A percentile compares a stretch with the other conserved stretches of the same genome.
Evolutionary conservation across 331 rosid species (phyloP).

Genomic region (Quercus tomentella): DNA sequence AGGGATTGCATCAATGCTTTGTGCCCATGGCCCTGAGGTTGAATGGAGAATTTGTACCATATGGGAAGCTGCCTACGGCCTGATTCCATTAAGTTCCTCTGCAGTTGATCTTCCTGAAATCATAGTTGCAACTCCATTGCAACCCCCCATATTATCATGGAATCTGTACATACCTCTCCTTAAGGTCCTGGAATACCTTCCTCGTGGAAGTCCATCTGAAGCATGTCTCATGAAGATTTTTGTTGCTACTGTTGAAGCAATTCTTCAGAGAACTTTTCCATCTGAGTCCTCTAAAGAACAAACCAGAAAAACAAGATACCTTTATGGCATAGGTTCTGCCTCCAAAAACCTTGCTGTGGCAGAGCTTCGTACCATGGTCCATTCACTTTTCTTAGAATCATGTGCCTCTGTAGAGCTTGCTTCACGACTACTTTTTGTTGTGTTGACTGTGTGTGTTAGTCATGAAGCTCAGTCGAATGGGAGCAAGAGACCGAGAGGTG

Average conservation of each 20-base stretch:
- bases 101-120: constrained; percentile 95
- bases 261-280: constrained; percentile 86
- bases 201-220: constrained; percentile 98
- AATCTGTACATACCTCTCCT: constrained; percentile 89
- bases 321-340: constrained; percentile 58
- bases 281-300: constrained; percentile 59
- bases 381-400: constrained; percentile 88
- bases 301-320: constrained; percentile 65
- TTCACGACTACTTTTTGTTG: constrained; percentile 87
- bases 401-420: constrained; percentile 91
- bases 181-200: constrained; percentile 91
- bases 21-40: constrained; percentile 98
- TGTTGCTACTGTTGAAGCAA: constrained; percentile 92
- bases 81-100: constrained; percentile 85
- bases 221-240: constrained; percentile 95
- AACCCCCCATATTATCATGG: constrained; percentile 87
- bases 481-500: constrained; percentile 67
- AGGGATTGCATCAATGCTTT: constrained; percentile 94
- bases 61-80: constrained; percentile 98
- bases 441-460: constrained; percentile 87
- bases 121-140: constrained; percentile 84
- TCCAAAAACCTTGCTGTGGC: constrained; percentile 93
- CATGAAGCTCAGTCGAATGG: constrained; percentile 83
- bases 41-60: constrained; percentile 98
- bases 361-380: constrained; percentile 95